Base-by-base conservation (phyloP, 2,329 filamentous ascomycete species). In the Cercospora canescens region DNA sequence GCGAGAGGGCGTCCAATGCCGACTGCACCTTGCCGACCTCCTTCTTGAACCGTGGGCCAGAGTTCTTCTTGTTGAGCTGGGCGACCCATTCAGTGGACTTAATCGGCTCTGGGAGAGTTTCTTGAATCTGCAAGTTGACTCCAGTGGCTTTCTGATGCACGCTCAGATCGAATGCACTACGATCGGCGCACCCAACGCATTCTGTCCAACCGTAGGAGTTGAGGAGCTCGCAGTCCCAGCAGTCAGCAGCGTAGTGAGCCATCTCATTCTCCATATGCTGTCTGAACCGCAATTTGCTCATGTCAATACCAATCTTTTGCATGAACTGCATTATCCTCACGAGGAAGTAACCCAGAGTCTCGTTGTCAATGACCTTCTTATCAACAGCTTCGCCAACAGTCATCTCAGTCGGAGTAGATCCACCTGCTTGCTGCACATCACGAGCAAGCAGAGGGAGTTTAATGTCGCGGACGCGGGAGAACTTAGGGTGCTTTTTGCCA, bases 181-280 rank as follows among this genome's bases (percentile, higher is more conserved):
- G 89, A 79, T 97, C 94, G 67, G 95, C 95, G 79, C 95, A 98
- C 69, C 95, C 95, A 75, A 98, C 94, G 79, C 94, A 98, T 84
- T 99, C 95, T 69, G 98, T 92, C 95, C 95, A 99, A 78, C 95
- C 95, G 75, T 94, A 94, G 68, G 91, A 94, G 65, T 92, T 98
- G 69, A 91, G 84, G 63, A 99, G 84, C 80, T 99, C 95, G 14
- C 93, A 94, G 80, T 99, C 95, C 95, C 95, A 98, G 83, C 95
- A 99, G 83, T 99, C 95, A 63, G 89, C 87, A 55, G 95, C 95
- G 78, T 99, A 99, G 81, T 99, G 95, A 16, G 95, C 90, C 90
- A 92, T 92, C 77, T 92, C 90, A 73, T 92, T 92, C 59, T 87
- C 86, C 94, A 99, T 97, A 82, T 99, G 95, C 81, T 99, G 95